Base-by-base conservation (phyloP, 2,329 filamentous ascomycete genomes). In the Alternaria triticimaculans region DNA sequence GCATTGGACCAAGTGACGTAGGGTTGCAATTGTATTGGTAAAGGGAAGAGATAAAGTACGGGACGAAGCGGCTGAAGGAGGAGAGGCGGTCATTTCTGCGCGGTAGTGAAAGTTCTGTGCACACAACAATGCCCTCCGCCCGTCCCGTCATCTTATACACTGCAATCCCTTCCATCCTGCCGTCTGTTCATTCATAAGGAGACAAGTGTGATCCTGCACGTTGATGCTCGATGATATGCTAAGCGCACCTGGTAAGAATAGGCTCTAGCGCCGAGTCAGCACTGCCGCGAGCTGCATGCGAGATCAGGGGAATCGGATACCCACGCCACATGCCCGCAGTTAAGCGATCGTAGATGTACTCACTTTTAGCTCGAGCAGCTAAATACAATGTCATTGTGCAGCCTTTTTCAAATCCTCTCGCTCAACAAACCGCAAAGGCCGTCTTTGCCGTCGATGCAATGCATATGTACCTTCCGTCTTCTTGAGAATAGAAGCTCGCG, bases 201-300 rank as follows among this genome's bases (percentile, higher is more conserved):
- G 28, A 18, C 28, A 53, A 53, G 49, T 41, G 20, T 12, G 20
- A 45, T 45, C 18, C 49, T 53, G 49, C 20, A 41, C 20, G 49
- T 53, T 53, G 28, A 53, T 53, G 30, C 33, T 51, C 20, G 49
- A 53, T 37, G n/a, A 59, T 53, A 14, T 50, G 26, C 55, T 53
- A 53, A 59, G 49, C 43, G 28, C 15, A 49, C 30, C 28, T 59
- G 37, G 45, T 59, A 20, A 28, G 12, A n/a, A 59, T 45, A 45
- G 25, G 48, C 49, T 50, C 43, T 59, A 59, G 7, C 41, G 14
- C 37, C 37, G 30, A 54, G 60, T 58, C 55, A 58, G 60, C 55
- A 53, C 55, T 53, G 49, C 54, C 26, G 49, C 18, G 41, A 46
- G 18, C 48, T 53, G 49, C 21, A 51, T 41, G 21, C 43, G 15